A percentile compares a stretch with the other conserved stretches of the same genome.
phyloP scores from a whole-genome alignment of 169 alveolate genomes.

The Babesia caballi region DNA sequence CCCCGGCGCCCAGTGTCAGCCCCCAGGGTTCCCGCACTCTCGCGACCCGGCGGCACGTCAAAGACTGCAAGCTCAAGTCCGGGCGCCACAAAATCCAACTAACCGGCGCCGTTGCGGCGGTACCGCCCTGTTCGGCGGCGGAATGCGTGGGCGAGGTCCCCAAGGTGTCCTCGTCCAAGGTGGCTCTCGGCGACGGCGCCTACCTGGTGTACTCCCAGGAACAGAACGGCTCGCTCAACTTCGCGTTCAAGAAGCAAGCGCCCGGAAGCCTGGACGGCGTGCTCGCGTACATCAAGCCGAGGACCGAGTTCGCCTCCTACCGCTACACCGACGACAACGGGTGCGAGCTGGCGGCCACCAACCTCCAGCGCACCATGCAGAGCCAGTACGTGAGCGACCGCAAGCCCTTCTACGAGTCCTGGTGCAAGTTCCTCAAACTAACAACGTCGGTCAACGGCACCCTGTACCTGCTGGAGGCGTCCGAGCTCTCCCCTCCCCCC shows the following conservation, averaged over 20 bases:
- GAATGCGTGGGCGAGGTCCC: conserved; percentile 51
- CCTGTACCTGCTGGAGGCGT: conserved; percentile 70
- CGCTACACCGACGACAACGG: conserved; percentile 62
- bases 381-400: conserved; percentile 72
- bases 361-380: conserved; percentile 59
- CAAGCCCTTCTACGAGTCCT: conserved; percentile 68
- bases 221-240: conserved; percentile 36
- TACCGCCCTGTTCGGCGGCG: conserved; percentile 52
- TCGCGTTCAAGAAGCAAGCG: conserved; percentile 12
- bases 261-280: conserved; percentile 27
- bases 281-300: conserved; percentile 58
- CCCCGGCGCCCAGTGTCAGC: not conserved
- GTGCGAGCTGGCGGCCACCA: conserved; percentile 41
- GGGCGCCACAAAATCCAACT: conserved; percentile 8
- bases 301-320: conserved; percentile 57
- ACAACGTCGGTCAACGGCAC: conserved; percentile 55
- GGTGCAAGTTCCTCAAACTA: conserved; percentile 61
- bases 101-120: conserved; percentile 66
- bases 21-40: not conserved
- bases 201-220: conserved; percentile 51
- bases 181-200: conserved; percentile 43
- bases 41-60: conserved; percentile 16
- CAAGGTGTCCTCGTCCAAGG: conserved; percentile 17
- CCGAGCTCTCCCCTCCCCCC: conserved; percentile 73
- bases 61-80: conserved; percentile 34